phyloP scores from a whole-genome alignment of 192 early-diverging fungal genomes.

The Haplosporangium gracile region DNA sequence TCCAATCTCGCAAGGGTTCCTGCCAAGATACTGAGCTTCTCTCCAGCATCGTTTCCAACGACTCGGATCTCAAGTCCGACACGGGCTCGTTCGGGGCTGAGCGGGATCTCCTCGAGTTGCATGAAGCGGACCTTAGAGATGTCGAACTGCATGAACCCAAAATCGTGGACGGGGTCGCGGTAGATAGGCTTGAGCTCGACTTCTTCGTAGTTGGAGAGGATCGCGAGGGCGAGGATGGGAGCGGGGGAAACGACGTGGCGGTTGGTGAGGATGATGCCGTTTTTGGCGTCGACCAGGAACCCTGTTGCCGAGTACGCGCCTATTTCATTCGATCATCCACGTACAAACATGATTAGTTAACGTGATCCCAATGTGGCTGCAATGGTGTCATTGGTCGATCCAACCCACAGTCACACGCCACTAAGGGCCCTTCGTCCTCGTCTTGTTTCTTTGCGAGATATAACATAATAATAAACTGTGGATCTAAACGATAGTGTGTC shows the following conservation, averaged over 20 bases:
- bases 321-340: slow-evolving; percentile 16
- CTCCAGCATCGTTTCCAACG: slow-evolving; percentile 85
- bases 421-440: not conserved
- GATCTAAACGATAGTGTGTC: not conserved
- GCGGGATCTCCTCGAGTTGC: slow-evolving; percentile 73
- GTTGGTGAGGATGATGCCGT: slow-evolving; percentile 83
- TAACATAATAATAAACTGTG: not conserved
- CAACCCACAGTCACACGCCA: slow-evolving; percentile 1
- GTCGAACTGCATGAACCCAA: slow-evolving; percentile 86
- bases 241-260: slow-evolving; percentile 83
- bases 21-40: slow-evolving; percentile 82
- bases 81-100: slow-evolving; percentile 76
- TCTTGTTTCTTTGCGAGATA: not conserved
- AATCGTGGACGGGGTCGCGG: slow-evolving; percentile 88
- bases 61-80: slow-evolving; percentile 85
- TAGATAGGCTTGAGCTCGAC: slow-evolving; percentile 79
- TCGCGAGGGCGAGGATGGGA: slow-evolving; percentile 80
- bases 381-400: not conserved
- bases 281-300: slow-evolving; percentile 81
- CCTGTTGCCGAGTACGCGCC: slow-evolving; percentile 77
- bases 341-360: not conserved
- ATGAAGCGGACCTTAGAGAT: slow-evolving; percentile 77
- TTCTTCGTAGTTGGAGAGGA: slow-evolving; percentile 83
- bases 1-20: slow-evolving; percentile 82
- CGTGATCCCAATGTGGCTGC: not conserved